Evolutionary conservation across 2,329 filamentous ascomycete species (phyloP).

Genomic region (Xylaria sp.): DNA sequence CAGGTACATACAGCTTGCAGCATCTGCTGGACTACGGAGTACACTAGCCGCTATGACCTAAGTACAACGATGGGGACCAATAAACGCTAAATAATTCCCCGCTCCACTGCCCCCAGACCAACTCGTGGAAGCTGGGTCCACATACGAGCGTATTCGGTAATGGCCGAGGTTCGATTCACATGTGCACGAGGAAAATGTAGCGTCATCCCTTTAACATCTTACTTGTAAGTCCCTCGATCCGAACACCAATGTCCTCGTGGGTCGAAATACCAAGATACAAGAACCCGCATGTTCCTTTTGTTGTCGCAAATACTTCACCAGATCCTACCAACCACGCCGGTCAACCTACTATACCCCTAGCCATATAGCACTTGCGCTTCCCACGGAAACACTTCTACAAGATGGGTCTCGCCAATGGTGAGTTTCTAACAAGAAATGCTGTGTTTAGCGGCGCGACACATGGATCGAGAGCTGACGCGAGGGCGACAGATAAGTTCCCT

Average conservation of each 20-base stretch:
- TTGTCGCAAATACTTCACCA: slow-evolving; percentile 4
- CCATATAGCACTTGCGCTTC: slow-evolving; percentile 12
- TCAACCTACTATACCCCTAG: neutral
- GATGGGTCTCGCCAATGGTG: slow-evolving; percentile 81
- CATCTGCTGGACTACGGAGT: too few relatives aligned
- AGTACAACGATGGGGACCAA: neutral
- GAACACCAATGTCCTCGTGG: slow-evolving; percentile 21
- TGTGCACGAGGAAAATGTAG: slow-evolving; percentile 39
- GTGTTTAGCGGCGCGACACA: slow-evolving; percentile 9
- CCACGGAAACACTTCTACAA: slow-evolving; percentile 44
- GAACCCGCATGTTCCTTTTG: slow-evolving; percentile 23
- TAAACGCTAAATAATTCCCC: neutral
- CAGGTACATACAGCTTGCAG: too few relatives aligned
- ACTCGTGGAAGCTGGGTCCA: slow-evolving; percentile 21
- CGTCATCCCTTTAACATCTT: slow-evolving; percentile 42
- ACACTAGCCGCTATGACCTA: neutral
- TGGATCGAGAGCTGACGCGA: slow-evolving; percentile 19
- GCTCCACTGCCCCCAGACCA: neutral
- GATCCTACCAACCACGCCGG: slow-evolving; percentile 6
- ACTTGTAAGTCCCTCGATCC: slow-evolving; percentile 38
- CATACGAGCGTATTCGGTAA: slow-evolving; percentile 42
- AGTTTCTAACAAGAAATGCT: slow-evolving; percentile 41
- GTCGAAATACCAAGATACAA: slow-evolving; percentile 31
- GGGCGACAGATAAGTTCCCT: slow-evolving; percentile 77
- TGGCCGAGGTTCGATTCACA: slow-evolving; percentile 49